Percentiles rank a stretch among this genome's conserved stretches.
phyloP scores from a whole-genome alignment of 78 protist species.

The Dictyostelium purpureum region DNA sequence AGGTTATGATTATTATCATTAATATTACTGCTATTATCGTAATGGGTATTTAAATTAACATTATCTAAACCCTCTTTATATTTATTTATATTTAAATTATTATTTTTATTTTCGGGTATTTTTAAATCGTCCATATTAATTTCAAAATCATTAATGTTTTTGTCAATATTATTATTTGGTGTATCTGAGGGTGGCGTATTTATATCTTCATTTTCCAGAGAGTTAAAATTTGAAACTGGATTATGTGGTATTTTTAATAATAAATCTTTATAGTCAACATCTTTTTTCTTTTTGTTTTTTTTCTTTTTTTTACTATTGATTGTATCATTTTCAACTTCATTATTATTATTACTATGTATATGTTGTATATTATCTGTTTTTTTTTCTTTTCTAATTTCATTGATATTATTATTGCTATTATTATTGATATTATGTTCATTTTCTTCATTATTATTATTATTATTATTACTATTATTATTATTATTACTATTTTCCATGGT shows the following conservation, averaged over 20 bases:
- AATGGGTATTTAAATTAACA: too few species aligned
- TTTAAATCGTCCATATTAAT: neutral
- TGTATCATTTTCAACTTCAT: neutral
- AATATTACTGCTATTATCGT: neutral
- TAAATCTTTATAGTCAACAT: neutral
- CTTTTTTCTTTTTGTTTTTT: neutral
- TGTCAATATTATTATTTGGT: neutral
- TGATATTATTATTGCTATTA: neutral
- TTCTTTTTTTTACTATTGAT: neutral
- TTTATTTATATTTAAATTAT: too few species aligned
- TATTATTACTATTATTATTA: conserved; percentile 2
- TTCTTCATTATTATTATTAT: neutral
- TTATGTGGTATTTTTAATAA: neutral
- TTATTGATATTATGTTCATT: neutral
- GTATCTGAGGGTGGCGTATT: neutral
- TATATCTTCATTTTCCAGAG: conserved; percentile 3
- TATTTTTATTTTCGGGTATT: conserved; percentile 2
- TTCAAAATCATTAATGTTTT: too few species aligned
- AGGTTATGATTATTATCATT: neutral
- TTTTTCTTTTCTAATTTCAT: neutral
- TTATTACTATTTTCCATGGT: neutral
- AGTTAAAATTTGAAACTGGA: conserved; percentile 17
- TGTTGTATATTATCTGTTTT: neutral
- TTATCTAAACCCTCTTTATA: too few species aligned
- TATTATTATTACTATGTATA: neutral